Conservation (phyloP, 495 filamentous ascomycete genomes). For the Lindgomyces ingoldianus region DNA sequence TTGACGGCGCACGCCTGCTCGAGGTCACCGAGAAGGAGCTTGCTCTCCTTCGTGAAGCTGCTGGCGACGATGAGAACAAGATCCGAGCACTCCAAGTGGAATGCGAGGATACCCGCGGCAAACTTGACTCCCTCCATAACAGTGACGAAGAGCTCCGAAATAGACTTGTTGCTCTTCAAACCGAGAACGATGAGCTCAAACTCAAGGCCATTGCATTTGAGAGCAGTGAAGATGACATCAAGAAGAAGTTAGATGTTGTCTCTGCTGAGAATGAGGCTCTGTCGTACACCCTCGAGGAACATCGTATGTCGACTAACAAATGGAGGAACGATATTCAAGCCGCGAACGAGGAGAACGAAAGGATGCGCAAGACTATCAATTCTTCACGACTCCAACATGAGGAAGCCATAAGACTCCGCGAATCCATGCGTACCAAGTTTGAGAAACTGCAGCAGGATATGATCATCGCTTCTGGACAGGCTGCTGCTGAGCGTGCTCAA, state of each 20-base stretch:
- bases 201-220: conserved; percentile 61
- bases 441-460: conserved; percentile 82
- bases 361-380: conserved; percentile 61
- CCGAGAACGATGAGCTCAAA: conserved; percentile 42
- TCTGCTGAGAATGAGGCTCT: conserved; percentile 60
- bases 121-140: conserved; percentile 3
- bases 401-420: conserved; percentile 76
- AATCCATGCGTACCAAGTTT: conserved; percentile 76
- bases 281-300: conserved; percentile 62
- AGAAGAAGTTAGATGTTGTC: conserved; percentile 66
- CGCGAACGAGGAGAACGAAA: conserved; percentile 56
- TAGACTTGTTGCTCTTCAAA: conserved; percentile 26
- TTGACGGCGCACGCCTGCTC: conserved; percentile 68
- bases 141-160: conserved; percentile 22
- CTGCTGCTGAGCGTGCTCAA: conserved; percentile 75
- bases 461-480: conserved; percentile 69
- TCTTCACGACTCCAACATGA: conserved; percentile 73
- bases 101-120: conserved; percentile 36
- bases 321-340: conserved; percentile 59
- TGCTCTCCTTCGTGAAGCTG: conserved; percentile 65
- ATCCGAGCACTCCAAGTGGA: conserved; percentile 49
- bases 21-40: conserved; percentile 73
- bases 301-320: conserved; percentile 57
- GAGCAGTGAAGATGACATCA: conserved; percentile 62
- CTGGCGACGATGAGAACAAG: conserved; percentile 64